Evolutionary conservation across 345 rosid species (phyloP).

Genomic region (Angophora floribunda): DNA sequence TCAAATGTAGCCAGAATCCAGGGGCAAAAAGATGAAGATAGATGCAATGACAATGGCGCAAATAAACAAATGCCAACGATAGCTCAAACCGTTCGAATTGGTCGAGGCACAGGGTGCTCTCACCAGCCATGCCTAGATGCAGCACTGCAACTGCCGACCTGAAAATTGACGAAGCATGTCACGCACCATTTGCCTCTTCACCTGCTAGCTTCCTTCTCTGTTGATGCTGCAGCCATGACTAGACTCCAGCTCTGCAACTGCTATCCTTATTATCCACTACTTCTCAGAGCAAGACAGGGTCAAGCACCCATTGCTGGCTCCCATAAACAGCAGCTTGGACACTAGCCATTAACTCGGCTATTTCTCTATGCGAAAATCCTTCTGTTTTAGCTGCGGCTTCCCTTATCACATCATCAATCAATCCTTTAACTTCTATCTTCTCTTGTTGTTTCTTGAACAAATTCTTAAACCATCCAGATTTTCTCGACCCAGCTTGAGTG

Average conservation of each 20-base stretch:
- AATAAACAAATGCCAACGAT: background rate
- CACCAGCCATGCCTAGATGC: background rate
- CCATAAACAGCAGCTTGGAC: conserved; percentile 94
- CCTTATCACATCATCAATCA: conserved; percentile 57
- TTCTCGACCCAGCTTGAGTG: conserved; percentile 48
- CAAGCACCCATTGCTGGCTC: conserved; percentile 63
- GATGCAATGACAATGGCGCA: background rate
- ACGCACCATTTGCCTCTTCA: background rate
- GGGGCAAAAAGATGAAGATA: background rate
- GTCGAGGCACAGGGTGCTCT: background rate
- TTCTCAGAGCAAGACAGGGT: conserved; percentile 60
- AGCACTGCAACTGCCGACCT: background rate
- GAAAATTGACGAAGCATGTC: background rate
- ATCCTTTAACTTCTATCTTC: conserved; percentile 70
- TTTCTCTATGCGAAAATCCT: conserved; percentile 87
- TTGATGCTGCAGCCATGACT: conserved; percentile 21
- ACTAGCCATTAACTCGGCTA: conserved; percentile 80
- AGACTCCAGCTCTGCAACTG: background rate
- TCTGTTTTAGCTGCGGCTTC: conserved; percentile 81
- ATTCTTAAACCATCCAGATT: conserved; percentile 35
- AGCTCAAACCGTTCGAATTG: background rate
- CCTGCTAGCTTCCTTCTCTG: conserved; percentile 70
- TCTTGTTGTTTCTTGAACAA: conserved; percentile 45
- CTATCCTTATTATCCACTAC: conserved; percentile 85
- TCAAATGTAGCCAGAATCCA: background rate